Base-by-base conservation (phyloP, 2,329 filamentous ascomycete species). In the Hypomyces rosellus region DNA sequence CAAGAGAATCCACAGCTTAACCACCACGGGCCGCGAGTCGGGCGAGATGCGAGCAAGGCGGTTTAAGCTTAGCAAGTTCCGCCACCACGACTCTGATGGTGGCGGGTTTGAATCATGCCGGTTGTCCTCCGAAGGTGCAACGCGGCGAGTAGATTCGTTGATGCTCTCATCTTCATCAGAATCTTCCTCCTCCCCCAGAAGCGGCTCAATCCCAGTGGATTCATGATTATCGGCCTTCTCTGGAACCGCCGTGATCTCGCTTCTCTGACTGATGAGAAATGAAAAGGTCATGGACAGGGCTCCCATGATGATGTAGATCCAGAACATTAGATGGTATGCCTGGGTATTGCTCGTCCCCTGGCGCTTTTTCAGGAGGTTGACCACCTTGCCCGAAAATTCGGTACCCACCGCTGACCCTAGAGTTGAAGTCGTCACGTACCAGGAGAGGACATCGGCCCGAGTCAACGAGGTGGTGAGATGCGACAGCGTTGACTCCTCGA, bases 401-500 rank as follows among this genome's bases (percentile, higher is more conserved):
- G 73, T 80, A 2, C 80, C 80, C 5, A 74, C 57, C 0, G 77
- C 72, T 0, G 77, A 78, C 1, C 79, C 80, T 2, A 82, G 65
- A n/a, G 74, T 74, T 1, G 78, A 75, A 2, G 69, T 71, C 14
- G 76, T 80, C 38, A 84, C 75, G 58, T 86, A 84, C 83, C 83
- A 86, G 8, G 78, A 75, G 52, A 85, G 69, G n/a, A 86, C 81
- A 63, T 86, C 81, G 13, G 80, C 70, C 43, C 83, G 69, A 1
- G 74, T 77, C 30, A 71, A 64, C 0, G 75, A 71, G 0, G 67
- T 73, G 0, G 81, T 84, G 41, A 86, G 69, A 59, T 85, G 80
- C 5, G 81, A 78, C 7, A 86, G 61, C 34, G 78, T 80, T 0
- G 77, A 81, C 69, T 86, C 82, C 60, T 86, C 84, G 33, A 87